Percentiles rank a stretch among this genome's conserved stretches.
Evolutionary conservation across 176 grass and related monocot genomes (phyloP).

Genomic region (Oryza coarctata): DNA sequence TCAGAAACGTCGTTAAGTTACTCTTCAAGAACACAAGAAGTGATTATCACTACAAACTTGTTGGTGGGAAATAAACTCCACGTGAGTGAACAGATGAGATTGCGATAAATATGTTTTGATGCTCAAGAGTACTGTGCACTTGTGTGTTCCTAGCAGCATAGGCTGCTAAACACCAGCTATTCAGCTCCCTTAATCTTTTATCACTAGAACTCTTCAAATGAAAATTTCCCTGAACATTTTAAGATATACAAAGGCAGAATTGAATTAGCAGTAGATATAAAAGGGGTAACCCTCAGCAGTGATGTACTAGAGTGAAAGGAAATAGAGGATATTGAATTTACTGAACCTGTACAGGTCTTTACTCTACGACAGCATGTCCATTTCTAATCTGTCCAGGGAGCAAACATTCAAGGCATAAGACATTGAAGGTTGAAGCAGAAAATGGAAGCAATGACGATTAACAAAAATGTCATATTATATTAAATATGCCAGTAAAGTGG

Average conservation of each 20-base stretch:
- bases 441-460: neutral
- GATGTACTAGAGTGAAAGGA: neutral
- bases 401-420: neutral
- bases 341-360: neutral
- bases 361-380: neutral
- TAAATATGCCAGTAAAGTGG: neutral
- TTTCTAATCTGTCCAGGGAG: neutral
- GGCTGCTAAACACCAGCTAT: neutral
- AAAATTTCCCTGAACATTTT: neutral
- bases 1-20: neutral
- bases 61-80: neutral
- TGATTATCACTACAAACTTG: neutral
- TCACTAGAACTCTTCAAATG: neutral
- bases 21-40: neutral
- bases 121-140: neutral
- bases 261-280: neutral
- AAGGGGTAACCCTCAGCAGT: neutral
- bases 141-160: neutral
- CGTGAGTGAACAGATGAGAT: neutral
- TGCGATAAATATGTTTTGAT: neutral
- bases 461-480: neutral
- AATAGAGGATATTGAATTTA: neutral
- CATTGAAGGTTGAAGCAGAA: neutral
- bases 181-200: neutral
- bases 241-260: neutral